phyloP scores from a whole-genome alignment of 371 early-diverging fungal species.

The Lichtheimia ramosa region DNA sequence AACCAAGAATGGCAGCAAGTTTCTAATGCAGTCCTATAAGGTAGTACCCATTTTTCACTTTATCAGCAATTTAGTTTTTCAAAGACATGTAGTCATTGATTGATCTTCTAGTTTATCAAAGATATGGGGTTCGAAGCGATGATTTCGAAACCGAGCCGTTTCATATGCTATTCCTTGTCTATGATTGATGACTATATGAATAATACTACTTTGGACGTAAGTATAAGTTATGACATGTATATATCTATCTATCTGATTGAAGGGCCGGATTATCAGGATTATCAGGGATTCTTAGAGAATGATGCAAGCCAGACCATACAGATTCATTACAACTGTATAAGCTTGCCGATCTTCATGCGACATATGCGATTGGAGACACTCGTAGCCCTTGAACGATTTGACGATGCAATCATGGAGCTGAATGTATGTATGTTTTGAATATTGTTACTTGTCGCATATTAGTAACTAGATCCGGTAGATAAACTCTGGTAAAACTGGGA shows the following conservation, averaged over 20 bases:
- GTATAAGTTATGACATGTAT: background rate
- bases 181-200: background rate
- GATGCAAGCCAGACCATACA: background rate
- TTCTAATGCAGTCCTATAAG: conserved; percentile 7
- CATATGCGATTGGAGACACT: conserved; percentile 6
- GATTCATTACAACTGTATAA: too few relatives aligned
- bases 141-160: background rate
- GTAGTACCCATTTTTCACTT: too few relatives aligned
- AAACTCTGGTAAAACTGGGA: background rate
- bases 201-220: background rate
- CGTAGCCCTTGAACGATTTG: background rate
- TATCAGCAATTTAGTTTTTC: too few relatives aligned
- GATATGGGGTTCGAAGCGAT: background rate
- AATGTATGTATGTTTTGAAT: background rate
- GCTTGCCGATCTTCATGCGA: background rate
- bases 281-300: background rate
- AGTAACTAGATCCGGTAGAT: too few relatives aligned
- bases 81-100: too few relatives aligned
- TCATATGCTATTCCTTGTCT: background rate
- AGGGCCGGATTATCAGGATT: background rate
- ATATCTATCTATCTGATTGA: background rate
- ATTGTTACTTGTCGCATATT: too few relatives aligned
- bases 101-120: too few relatives aligned
- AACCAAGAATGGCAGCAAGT: background rate
- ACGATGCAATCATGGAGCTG: background rate